These are phyloP conservation scores for Colletotrichum karsti DNA, from an alignment of 2,329 filamentous ascomycete genomes.

Conservation along the genomic window DNA sequence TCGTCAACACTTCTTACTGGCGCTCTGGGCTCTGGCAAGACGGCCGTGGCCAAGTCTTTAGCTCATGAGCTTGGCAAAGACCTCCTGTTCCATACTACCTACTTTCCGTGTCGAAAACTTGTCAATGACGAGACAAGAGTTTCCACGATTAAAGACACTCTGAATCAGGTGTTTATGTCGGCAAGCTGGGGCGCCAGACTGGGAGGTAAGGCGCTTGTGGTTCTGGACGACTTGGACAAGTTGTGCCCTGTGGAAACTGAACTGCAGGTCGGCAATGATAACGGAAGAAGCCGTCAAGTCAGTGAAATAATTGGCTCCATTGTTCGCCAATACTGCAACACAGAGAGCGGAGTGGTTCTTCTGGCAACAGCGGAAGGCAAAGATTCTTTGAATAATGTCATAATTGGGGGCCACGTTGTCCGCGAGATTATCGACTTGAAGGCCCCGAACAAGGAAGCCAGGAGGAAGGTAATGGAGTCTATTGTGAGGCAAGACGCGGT, in stretches of 20 bases:
- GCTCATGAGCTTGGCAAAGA: conserved; percentile 77
- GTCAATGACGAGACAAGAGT: conserved; percentile 92
- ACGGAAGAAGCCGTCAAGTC: conserved; percentile 89
- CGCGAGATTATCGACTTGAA: conserved; percentile 90
- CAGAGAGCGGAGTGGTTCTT: conserved; percentile 83
- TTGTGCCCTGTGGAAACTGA: conserved; percentile 95
- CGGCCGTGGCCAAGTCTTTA: conserved; percentile 78
- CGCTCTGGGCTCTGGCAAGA: conserved; percentile 90
- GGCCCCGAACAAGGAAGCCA: conserved; percentile 90
- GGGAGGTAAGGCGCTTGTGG: conserved; percentile 83
- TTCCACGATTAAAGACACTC: conserved; percentile 88
- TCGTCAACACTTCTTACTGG: conserved; percentile 93
- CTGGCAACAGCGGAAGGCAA: conserved; percentile 93
- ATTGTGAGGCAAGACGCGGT: conserved; percentile 69
- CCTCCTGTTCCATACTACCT: conserved; percentile 81
- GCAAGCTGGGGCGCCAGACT: conserved; percentile 92
- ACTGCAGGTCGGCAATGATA: conserved; percentile 91
- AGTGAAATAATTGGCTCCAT: conserved; percentile 88
- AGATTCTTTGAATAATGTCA: conserved; percentile 88
- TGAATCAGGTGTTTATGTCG: conserved; percentile 84
- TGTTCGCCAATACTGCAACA: conserved; percentile 83
- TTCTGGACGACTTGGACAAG: conserved; percentile 93
- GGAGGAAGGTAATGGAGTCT: conserved; percentile 83
- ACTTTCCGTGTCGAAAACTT: conserved; percentile 86
- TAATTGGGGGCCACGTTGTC: conserved; percentile 91